These are phyloP conservation scores for Kazachstania martiniae DNA, from an alignment of 805 yeast genomes.

Conservation along the genomic window DNA sequence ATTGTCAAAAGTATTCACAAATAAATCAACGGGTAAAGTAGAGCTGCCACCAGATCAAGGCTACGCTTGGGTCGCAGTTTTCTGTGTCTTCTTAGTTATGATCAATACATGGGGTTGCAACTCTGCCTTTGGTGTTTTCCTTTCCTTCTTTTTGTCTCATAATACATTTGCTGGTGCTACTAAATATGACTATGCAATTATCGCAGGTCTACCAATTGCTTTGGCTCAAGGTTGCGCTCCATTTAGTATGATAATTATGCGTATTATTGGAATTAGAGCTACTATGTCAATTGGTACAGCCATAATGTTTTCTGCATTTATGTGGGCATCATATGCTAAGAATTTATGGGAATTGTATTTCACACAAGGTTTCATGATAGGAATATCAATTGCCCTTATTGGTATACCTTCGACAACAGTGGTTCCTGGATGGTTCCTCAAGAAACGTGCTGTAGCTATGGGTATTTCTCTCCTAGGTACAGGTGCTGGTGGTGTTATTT, in stretches of 20 bases:
- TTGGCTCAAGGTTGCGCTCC: conserved; percentile 54
- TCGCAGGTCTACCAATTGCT: conserved; percentile 55
- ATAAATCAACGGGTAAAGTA: conserved; percentile 26
- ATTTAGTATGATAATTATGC: conserved; percentile 36
- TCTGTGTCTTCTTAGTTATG: conserved; percentile 40
- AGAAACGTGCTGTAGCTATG: conserved; percentile 45
- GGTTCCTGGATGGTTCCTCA: conserved; percentile 62
- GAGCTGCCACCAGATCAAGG: conserved; percentile 55
- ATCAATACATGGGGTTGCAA: conserved; percentile 68
- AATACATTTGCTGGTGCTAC: conserved; percentile 44
- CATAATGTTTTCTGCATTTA: conserved; percentile 41
- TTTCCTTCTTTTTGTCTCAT: conserved; percentile 44
- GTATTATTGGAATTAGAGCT: conserved; percentile 38
- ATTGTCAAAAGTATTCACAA: conserved; percentile 28
- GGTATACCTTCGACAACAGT: conserved; percentile 49
- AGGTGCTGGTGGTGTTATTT: conserved; percentile 42
- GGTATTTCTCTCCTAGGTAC: conserved; percentile 42
- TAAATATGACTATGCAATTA: conserved; percentile 48
- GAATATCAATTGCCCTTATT: conserved; percentile 40
- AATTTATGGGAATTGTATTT: conserved; percentile 55
- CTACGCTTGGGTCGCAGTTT: conserved; percentile 53
- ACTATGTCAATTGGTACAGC: conserved; percentile 40
- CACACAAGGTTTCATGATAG: conserved; percentile 58
- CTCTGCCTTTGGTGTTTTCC: conserved; percentile 50
- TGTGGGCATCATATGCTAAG: conserved; percentile 51